phyloP scores from a whole-genome alignment of 768 basidiomycete species.

The Boletus reticuloceps region DNA sequence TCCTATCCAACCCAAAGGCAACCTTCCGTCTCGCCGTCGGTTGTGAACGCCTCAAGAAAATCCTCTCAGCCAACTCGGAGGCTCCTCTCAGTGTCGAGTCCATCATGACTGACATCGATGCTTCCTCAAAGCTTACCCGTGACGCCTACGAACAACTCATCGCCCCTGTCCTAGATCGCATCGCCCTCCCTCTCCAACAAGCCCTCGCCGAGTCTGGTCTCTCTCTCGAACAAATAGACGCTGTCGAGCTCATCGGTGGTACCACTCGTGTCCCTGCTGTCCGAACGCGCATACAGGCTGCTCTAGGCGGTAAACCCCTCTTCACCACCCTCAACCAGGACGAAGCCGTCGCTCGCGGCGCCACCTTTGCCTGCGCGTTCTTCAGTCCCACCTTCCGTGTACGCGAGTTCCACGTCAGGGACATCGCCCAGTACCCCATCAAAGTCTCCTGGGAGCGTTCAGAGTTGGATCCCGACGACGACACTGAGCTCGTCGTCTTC shows the following conservation, averaged over 20 bases:
- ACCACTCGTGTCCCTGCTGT: constrained; percentile 91
- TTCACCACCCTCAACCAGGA: constrained; percentile 96
- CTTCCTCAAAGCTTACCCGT: constrained; percentile 78
- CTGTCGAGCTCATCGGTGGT: constrained; percentile 92
- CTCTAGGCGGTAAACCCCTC: constrained; percentile 80
- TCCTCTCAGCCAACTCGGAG: constrained; percentile 91
- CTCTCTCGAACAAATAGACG: constrained; percentile 79
- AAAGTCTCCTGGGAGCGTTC: constrained; percentile 84
- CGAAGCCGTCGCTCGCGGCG: constrained; percentile 93
- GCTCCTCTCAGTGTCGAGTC: constrained; percentile 91
- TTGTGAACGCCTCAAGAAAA: constrained; percentile 95
- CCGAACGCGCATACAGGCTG: constrained; percentile 79
- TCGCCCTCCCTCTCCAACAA: constrained; percentile 69
- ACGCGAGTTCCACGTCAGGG: constrained; percentile 87
- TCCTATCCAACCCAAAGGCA: constrained; percentile 87
- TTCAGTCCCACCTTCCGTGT: constrained; percentile 98
- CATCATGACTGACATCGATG: constrained; percentile 95
- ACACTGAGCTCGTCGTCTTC: constrained; percentile 91
- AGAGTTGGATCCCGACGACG: constrained; percentile 77
- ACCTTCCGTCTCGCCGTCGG: constrained; percentile 84
- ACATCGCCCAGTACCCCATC: constrained; percentile 86
- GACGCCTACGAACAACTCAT: constrained; percentile 84
- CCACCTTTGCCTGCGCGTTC: constrained; percentile 96
- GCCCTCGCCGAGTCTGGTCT: constrained; percentile 82
- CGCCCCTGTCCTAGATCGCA: constrained; percentile 69